A percentile compares a stretch with the other conserved stretches of the same genome.
Conservation (phyloP, 2,329 filamentous ascomycete species). For the Alternaria angustiovoidea region DNA sequence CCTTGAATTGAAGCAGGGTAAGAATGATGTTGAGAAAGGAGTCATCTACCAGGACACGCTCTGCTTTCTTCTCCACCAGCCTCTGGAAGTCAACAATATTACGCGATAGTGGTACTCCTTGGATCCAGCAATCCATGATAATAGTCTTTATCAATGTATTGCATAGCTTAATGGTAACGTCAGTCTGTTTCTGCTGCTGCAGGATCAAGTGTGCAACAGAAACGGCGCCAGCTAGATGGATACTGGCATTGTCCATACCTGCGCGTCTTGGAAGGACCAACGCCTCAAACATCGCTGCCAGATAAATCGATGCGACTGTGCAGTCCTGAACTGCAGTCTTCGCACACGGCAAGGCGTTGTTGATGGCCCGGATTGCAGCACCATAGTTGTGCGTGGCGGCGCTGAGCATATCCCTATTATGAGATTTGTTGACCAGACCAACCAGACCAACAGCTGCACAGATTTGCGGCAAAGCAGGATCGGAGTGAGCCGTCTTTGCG, state of each 20-base stretch:
- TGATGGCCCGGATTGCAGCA: constrained; percentile 33
- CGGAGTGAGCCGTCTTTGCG: constrained; percentile 21
- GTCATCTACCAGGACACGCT: constrained; percentile 20
- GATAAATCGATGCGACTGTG: constrained; percentile 35
- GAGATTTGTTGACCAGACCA: constrained; percentile 29
- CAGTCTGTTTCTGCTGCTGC: constrained; percentile 22
- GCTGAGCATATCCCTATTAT: constrained; percentile 23
- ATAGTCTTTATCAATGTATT: constrained; percentile 31
- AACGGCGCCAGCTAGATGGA: constrained; percentile 40
- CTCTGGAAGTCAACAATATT: constrained; percentile 25
- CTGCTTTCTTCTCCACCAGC: constrained; percentile 14
- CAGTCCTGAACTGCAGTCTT: constrained; percentile 25
- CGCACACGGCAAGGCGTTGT: constrained; percentile 25
- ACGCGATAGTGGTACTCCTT: constrained; percentile 28
- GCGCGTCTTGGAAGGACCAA: constrained; percentile 25
- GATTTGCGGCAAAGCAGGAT: constrained; percentile 25
- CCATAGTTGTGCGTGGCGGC: constrained; percentile 32
- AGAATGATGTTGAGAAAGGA: constrained; percentile 30
- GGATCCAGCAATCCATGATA: constrained; percentile 39
- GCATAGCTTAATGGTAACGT: constrained; percentile 23
- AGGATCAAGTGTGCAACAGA: constrained; percentile 32
- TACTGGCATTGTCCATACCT: constrained; percentile 34
- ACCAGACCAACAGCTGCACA: constrained; percentile 38
- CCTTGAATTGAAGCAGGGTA: constrained; percentile 26
- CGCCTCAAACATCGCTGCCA: constrained; percentile 40